These are phyloP conservation scores for Oemleria cerasiformis DNA, from an alignment of 306 rosid genomes.

Conservation along the genomic window DNA sequence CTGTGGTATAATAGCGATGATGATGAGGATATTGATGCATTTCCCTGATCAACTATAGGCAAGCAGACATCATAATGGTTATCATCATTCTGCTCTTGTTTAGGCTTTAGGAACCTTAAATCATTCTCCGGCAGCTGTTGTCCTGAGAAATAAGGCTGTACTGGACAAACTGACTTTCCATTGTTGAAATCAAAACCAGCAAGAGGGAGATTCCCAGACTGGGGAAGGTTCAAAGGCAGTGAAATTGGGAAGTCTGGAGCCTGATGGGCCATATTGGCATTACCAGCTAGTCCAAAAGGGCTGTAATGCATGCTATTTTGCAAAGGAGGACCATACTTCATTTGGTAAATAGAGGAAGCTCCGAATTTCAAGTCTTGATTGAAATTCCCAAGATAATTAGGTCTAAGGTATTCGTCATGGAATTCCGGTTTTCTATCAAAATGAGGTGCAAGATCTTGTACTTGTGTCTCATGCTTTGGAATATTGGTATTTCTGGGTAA, in stretches of 20 bases:
- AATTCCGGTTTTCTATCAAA: constrained; percentile 70
- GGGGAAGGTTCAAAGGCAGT: constrained; percentile 49
- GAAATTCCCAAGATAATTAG: constrained; percentile 50
- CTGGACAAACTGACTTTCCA: constrained; percentile 38
- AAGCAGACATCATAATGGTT: constrained; percentile 34
- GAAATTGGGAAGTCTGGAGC: constrained; percentile 63
- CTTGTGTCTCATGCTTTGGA: constrained; percentile 42
- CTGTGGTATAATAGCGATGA: constrained; percentile 41
- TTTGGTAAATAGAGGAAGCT: constrained; percentile 49
- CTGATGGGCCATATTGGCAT: constrained; percentile 33
- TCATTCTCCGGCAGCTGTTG: constrained; percentile 57
- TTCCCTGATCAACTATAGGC: constrained; percentile 46
- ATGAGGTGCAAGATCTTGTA: constrained; percentile 44
- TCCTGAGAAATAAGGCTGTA: constrained; percentile 51
- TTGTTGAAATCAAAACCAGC: constrained; percentile 42
- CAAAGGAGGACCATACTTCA: constrained; percentile 49
- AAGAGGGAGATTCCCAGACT: constrained; percentile 44
- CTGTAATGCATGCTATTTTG: constrained; percentile 45
- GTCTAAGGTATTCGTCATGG: constrained; percentile 41
- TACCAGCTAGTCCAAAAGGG: constrained; percentile 43
- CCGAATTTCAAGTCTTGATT: constrained; percentile 50
- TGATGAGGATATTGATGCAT: constrained; percentile 35
- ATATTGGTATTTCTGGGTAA: constrained; percentile 35
- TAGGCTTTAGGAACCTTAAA: constrained; percentile 50
- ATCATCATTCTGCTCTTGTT: constrained; percentile 68